These are phyloP conservation scores for Aspergillus ochraceoroseus DNA, from an alignment of 2,329 filamentous ascomycete genomes.

Conservation along the genomic window DNA sequence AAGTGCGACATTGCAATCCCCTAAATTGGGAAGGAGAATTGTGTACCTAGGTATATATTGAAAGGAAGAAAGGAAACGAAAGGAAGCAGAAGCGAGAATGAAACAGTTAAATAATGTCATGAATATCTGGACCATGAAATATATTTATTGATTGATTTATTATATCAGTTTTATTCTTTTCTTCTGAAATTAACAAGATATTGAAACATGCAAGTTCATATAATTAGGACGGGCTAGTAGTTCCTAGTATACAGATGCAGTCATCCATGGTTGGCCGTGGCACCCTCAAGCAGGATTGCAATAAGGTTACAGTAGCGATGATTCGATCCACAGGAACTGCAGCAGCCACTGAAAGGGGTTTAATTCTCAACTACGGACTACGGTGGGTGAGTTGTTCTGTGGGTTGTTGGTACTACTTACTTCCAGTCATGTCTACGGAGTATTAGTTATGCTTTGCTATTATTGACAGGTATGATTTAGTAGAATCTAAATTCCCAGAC, in stretches of 20 bases:
- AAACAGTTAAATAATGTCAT: too few relatives aligned
- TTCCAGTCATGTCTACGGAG: background rate
- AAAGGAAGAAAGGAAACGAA: background rate
- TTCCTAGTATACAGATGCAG: background rate
- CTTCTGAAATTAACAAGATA: too few relatives aligned
- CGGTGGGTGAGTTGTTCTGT: too few relatives aligned
- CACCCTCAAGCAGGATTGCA: background rate
- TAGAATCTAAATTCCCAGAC: too few relatives aligned
- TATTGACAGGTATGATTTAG: too few relatives aligned
- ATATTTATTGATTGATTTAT: too few relatives aligned
- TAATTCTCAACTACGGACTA: too few relatives aligned
- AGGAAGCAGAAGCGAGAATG: background rate
- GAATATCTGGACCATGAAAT: too few relatives aligned
- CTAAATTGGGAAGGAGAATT: background rate
- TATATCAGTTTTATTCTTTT: too few relatives aligned
- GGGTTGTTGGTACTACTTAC: background rate
- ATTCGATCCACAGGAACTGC: background rate
- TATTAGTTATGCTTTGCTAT: too few relatives aligned
- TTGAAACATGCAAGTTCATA: background rate
- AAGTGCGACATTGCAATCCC: background rate
- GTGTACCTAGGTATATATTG: too few relatives aligned
- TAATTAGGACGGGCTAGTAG: background rate
- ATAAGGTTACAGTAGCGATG: background rate
- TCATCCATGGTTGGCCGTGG: background rate
- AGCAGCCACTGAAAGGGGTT: background rate